These are phyloP conservation scores for Aspergillus sp. DNA, from an alignment of 2,329 filamentous ascomycete genomes.

Conservation along the genomic window DNA sequence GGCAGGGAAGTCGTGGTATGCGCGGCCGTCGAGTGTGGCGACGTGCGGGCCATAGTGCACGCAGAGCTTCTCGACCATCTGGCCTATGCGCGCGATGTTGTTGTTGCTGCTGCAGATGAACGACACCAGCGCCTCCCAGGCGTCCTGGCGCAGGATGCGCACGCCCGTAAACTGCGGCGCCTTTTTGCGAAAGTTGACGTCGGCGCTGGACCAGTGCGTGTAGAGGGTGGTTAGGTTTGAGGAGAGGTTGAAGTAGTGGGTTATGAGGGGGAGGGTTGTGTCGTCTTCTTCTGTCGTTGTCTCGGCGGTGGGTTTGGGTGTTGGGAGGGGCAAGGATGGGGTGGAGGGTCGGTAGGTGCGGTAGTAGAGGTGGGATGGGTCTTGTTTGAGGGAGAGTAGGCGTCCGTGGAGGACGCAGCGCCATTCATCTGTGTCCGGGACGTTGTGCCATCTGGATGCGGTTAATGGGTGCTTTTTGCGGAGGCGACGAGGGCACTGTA, in stretches of 20 bases:
- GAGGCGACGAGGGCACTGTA: slow-evolving; percentile 27
- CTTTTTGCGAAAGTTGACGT: slow-evolving; percentile 84
- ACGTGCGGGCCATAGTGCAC: slow-evolving; percentile 77
- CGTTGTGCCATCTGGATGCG: slow-evolving; percentile 74
- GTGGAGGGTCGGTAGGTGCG: slow-evolving; percentile 59
- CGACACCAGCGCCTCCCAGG: slow-evolving; percentile 89
- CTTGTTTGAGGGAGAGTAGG: slow-evolving; percentile 81
- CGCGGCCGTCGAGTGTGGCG: slow-evolving; percentile 64
- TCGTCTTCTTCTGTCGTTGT: slow-evolving; percentile 51
- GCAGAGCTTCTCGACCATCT: slow-evolving; percentile 96
- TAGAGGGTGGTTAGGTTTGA: slow-evolving; percentile 77
- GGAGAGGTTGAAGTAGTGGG: slow-evolving; percentile 82
- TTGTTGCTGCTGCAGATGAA: slow-evolving; percentile 99
- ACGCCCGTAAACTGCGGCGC: slow-evolving; percentile 87
- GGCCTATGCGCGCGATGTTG: slow-evolving; percentile 90
- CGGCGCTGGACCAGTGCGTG: slow-evolving; percentile 78
- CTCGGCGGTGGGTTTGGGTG: slow-evolving; percentile 8
- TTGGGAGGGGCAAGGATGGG: slow-evolving; percentile 5
- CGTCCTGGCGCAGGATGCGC: slow-evolving; percentile 87
- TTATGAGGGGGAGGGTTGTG: slow-evolving; percentile 70
- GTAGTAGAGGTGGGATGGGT: slow-evolving; percentile 75
- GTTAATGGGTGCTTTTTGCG: not conserved
- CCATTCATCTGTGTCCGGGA: slow-evolving; percentile 74
- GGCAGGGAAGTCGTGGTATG: slow-evolving; percentile 84
- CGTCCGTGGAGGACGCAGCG: slow-evolving; percentile 83